Conservation (phyloP, 2,329 filamentous ascomycete species). For the Fusarium keratoplasticum region DNA sequence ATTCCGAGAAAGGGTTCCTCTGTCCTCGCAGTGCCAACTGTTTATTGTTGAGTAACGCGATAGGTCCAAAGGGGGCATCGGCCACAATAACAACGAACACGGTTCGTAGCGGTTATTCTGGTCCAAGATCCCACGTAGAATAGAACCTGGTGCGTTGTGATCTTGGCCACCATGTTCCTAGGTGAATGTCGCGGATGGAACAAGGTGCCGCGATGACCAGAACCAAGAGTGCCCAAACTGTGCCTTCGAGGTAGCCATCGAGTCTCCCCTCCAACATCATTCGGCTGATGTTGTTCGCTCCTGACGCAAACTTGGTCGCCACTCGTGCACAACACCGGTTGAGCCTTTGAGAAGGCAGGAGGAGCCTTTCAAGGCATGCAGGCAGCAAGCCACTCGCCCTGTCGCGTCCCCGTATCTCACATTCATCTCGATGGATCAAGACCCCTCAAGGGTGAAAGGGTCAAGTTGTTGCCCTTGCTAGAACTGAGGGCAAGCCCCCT, state of each 20-base stretch:
- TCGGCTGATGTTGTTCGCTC: neutral
- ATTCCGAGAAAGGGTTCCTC: neutral
- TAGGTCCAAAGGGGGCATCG: neutral
- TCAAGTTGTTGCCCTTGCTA: neutral
- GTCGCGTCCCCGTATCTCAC: neutral
- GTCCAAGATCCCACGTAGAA: neutral
- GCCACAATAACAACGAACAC: neutral
- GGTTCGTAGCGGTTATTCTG: neutral
- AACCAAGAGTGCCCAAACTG: neutral
- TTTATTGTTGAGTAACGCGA: neutral
- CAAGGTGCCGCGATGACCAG: neutral
- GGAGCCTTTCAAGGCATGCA: neutral
- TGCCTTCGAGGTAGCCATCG: neutral
- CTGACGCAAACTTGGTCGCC: neutral
- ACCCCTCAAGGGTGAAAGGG: neutral
- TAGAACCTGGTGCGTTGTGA: neutral
- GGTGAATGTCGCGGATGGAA: neutral
- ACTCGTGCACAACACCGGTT: neutral
- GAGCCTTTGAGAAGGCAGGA: neutral
- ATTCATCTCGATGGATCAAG: neutral
- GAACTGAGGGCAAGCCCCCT: neutral
- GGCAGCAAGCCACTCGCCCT: neutral
- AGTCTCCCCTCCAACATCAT: neutral
- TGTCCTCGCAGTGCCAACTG: neutral
- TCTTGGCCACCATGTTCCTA: neutral